Evolutionary conservation across 2,329 filamentous ascomycete genomes (phyloP), one percentile per base, ranked within the genome.

Genomic region (Ophiosphaerella narmari): DNA sequence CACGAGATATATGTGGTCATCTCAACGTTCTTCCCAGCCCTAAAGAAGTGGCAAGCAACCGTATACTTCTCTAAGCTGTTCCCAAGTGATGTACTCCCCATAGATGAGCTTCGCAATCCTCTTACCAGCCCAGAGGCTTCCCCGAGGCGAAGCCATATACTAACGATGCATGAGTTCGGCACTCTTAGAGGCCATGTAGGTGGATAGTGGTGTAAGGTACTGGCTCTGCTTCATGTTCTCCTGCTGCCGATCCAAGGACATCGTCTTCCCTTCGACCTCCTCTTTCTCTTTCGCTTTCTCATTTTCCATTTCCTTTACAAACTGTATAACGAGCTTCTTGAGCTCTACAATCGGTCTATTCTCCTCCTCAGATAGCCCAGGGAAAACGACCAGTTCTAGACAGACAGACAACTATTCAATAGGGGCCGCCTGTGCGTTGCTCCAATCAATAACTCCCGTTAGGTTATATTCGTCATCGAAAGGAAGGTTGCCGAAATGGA

Each of bases 401-500:
- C 56, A 71, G 40, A 74, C 62, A 4, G 70, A 66, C 32, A 74
- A 51, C 43, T 68, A 68, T 60, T 75, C 71, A 1, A 43, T 34
- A 44, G 71, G 71, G 6, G 62, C 54, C 71, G 69, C 40, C 31
- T 43, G 32, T 5, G 71, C 69, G 43, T 54, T 53, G 41, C 66
- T 70, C 73, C 72, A 76, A 53, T 73, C 71, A 37, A 75, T 60
- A 29, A 76, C 52, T 16, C 66, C 72, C 1, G 59, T 70, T 31
- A 75, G 46, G 52, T 74, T 75, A 54, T 74, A 75, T 39, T 77
- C 73, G 14, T 70, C 51, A 50, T 77, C 75, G 26, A 77, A 76
- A 5, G 75, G 69, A 52, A 78, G 59, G 37, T 78, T 77, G 32
- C 72, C 72, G 52, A 60, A 70, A 59, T 74, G 73, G 3, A 75